Evolutionary conservation across 148 eudicot genomes (phyloP), one percentile per base, ranked within the genome.

Genomic region (Suaeda aralocaspica): DNA sequence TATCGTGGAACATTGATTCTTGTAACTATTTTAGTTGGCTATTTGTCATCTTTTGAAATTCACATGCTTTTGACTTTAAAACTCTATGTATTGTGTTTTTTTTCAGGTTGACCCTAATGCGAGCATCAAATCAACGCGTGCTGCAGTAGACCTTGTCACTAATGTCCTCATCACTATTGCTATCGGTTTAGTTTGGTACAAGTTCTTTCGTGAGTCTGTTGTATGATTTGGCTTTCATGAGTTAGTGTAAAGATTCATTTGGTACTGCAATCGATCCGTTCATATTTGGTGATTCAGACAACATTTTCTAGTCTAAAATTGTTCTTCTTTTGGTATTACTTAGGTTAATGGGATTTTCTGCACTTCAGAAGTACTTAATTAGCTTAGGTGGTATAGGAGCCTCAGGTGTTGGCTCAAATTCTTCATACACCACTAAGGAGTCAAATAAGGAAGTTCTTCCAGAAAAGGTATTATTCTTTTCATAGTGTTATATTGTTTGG

Each of bases 341-440:
- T 79, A 94, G 98, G 97, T 73, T 89, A 59, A 74, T 89, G 88
- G 96, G 97, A 75, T 83, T 91, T 69, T 75, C 92, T 52, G 96
- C 91, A 56, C 88, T 91, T 79, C 91, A 94, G 64, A 91, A 86
- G 77, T 91, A 94, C 82, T 81, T 94, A 64, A 82, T 82, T 75
- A 72, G 89, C 81, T 82, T 94, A 74, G 92, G 92, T 64, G 92
- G 96, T 36, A 84, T 87, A 48, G 99, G 99, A 81, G 72, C 96
- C 72, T 79, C 97, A 56, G 95, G 99, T 77, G 96, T 94, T 78
- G 96, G 97, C 31, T 87, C 99, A 60, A 85, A 87, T 71, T 87
- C 97, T 78, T 83, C 97, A 10, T 87, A 84, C 80, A 25, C 84
- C 46, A 86, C 96, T 36, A 94, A 94, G 83, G 97, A 91, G 45